A percentile compares a stretch with the other conserved stretches of the same genome.
Conservation (phyloP, 2,329 filamentous ascomycete genomes). For the Aspergillus oerlinghausenensis region DNA sequence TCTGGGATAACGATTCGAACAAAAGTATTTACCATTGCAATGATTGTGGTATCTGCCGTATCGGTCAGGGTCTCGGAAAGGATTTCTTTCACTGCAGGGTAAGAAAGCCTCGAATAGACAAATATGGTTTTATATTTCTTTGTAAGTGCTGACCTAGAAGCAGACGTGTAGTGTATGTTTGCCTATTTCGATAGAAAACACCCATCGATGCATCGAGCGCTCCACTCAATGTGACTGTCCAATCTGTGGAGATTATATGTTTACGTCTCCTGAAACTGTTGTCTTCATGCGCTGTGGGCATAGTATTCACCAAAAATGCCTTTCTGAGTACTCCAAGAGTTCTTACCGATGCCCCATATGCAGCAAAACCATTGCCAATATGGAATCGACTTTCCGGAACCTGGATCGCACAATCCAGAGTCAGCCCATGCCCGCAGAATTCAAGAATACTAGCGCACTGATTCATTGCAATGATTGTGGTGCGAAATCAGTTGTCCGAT, state of each 20-base stretch:
- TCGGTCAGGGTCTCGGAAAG: conserved; percentile 85
- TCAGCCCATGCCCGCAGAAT: conserved; percentile 89
- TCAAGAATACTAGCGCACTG: conserved; percentile 71
- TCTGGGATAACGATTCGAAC: conserved; percentile 90
- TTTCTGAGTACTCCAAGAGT: conserved; percentile 77
- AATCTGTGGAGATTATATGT: conserved; percentile 95
- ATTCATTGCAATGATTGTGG: conserved; percentile 95
- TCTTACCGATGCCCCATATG: conserved; percentile 97
- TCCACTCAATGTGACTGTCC: conserved; percentile 95
- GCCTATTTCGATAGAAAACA: conserved; percentile 75
- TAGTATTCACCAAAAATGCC: conserved; percentile 88
- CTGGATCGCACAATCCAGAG: conserved; percentile 79
- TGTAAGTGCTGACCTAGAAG: conserved; percentile 11
- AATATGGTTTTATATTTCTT: not conserved
- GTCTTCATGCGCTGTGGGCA: conserved; percentile 96
- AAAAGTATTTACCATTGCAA: conserved; percentile 95
- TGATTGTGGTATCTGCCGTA: conserved; percentile 92
- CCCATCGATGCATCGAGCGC: conserved; percentile 90
- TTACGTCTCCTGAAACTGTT: conserved; percentile 80
- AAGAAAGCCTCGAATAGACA: conserved; percentile 21
- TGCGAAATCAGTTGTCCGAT: conserved; percentile 76
- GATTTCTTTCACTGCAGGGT: conserved; percentile 99
- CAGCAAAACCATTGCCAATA: conserved; percentile 93
- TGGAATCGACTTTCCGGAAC: conserved; percentile 92
- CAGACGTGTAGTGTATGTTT: conserved; percentile 92